Evolutionary conservation across 495 filamentous ascomycete genomes (phyloP), one percentile per base, ranked within the genome.

Genomic region (Parachaetomium inaequale): DNA sequence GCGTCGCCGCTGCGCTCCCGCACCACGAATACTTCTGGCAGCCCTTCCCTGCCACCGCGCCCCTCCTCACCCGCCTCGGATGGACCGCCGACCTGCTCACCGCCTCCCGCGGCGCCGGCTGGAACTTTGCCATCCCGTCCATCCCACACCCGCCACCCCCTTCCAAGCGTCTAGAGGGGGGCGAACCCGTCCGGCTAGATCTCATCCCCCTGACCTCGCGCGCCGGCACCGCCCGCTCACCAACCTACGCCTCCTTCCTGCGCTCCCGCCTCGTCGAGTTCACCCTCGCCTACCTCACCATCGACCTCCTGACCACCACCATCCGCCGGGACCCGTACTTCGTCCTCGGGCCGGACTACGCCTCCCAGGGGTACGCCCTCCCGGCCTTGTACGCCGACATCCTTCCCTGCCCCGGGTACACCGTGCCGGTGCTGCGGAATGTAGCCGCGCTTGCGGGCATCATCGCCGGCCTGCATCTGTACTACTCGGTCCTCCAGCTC

Each of bases 271-370:
- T 85, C 2, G 65, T 70, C 4, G 71, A 60, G 2, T 81, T 87
- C 25, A 38, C 84, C 23, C 68, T 78, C 11, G 69, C 75, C 68
- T 92, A 88, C 68, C 67, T 94, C 31, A 29, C 79, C 38, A 74
- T 93, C 21, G 92, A 96, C 69, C 32, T 83, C 38, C 70, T 88
- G 49, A 89, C 89, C 69, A 74, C 83, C 10, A 49, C 86, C 49
- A 85, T 88, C 68, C 86, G 87, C 61, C 76, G 79, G 19, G 92
- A 96, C 67, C 84, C 87, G 0, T 96, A 93, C 79, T 96, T 92
- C 74, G 74, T 74, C 69, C 49, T 75, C 72, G 71, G 79, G 10
- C 77, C 77, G n/a, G 69, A 72, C 36, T 8, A 54, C 59, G 19
- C 21, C 29, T 0, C 10, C 28, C 58, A 53, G 67, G 76, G 84